phyloP scores from a whole-genome alignment of 108 stramenopile genomes.

The Craspedostauros australis region DNA sequence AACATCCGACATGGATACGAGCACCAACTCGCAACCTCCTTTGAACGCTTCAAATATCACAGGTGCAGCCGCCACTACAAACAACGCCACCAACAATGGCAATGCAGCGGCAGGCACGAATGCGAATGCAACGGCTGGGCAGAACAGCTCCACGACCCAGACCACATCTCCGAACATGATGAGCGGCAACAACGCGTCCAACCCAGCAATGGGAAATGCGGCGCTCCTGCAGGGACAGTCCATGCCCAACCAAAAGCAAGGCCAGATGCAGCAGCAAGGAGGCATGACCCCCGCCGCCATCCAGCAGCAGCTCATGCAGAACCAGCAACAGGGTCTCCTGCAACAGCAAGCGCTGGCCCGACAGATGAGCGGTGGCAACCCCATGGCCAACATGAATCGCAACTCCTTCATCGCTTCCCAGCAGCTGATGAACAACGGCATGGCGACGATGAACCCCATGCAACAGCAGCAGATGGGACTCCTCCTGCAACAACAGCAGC shows the following conservation, averaged over 20 bases:
- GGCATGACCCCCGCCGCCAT: too few species aligned
- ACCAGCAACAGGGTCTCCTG: slow-evolving; percentile 10
- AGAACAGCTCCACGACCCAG: too few species aligned
- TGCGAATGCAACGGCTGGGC: too few species aligned
- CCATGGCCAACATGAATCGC: slow-evolving; percentile 1
- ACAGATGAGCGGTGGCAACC: slow-evolving; percentile 6
- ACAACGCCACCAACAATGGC: too few species aligned
- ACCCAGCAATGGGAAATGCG: not conserved
- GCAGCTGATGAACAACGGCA: slow-evolving; percentile 4
- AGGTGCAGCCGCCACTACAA: too few species aligned
- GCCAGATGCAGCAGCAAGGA: too few species aligned
- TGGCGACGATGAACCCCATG: slow-evolving; percentile 6
- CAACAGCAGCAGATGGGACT: slow-evolving; percentile 20
- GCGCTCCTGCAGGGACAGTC: slow-evolving; percentile 4
- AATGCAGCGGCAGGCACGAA: too few species aligned
- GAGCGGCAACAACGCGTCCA: not conserved
- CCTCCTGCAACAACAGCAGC: slow-evolving; percentile 1
- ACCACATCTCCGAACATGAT: not conserved
- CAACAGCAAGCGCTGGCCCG: slow-evolving; percentile 18
- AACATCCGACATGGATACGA: too few species aligned
- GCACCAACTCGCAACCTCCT: too few species aligned
- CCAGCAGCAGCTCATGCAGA: slow-evolving; percentile 22
- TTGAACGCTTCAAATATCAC: too few species aligned
- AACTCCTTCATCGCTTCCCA: not conserved
- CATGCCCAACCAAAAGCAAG: slow-evolving; percentile 1